Conservation (phyloP, 345 rosid genomes). For the Linum lewisii region DNA sequence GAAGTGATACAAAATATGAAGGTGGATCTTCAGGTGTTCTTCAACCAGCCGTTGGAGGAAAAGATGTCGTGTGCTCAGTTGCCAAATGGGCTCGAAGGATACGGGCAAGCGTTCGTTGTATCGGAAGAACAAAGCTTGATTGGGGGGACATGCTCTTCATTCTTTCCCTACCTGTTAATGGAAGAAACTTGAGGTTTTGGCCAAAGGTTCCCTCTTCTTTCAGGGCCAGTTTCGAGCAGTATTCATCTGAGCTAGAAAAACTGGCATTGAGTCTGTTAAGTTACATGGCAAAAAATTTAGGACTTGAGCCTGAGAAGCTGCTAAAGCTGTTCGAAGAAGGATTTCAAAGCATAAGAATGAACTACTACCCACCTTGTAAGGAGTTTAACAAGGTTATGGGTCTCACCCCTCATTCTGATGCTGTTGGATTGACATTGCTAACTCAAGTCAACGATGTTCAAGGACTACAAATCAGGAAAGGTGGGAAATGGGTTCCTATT, state of each 20-base stretch:
- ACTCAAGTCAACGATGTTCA: constrained; percentile 21
- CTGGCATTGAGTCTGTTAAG: constrained; percentile 15
- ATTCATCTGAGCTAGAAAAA: constrained; percentile 21
- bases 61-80: constrained; percentile 28
- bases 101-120: constrained; percentile 44
- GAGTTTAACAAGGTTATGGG: constrained; percentile 27
- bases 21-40: constrained; percentile 26
- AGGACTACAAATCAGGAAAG: constrained; percentile 29
- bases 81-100: constrained; percentile 36
- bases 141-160: constrained; percentile 49
- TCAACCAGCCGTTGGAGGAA: constrained; percentile 31
- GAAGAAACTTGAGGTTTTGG: constrained; percentile 27
- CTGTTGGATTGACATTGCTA: constrained; percentile 26
- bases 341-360: constrained; percentile 31
- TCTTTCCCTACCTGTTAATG: constrained; percentile 16
- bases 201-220: constrained; percentile 32
- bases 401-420: constrained; percentile 33
- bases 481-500: constrained; percentile 23
- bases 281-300: constrained; percentile 25
- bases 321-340: constrained; percentile 23
- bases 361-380: constrained; percentile 34
- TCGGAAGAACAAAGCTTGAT: constrained; percentile 40
- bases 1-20: constrained; percentile 33
- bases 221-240: constrained; percentile 28
- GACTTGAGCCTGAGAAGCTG: constrained; percentile 18